Evolutionary conservation across 257 asterid species (phyloP).

Genomic region (Nicotiana obtusifolia): DNA sequence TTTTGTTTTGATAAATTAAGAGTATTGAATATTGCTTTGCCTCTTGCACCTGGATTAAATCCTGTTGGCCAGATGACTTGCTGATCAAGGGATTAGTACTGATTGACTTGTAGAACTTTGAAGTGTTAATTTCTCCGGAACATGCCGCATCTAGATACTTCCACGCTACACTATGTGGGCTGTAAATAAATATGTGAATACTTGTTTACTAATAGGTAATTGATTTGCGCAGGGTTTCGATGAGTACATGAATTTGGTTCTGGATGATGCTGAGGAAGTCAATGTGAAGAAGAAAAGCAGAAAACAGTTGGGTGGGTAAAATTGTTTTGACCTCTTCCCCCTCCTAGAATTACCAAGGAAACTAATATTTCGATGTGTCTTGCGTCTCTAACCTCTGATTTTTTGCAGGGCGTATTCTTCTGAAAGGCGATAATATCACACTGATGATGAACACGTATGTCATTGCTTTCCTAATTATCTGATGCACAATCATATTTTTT

Average conservation of each 20-base stretch:
- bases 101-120: too few relatives aligned
- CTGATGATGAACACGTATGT: conserved; percentile 48
- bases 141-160: neutral
- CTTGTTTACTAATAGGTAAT: neutral
- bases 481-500: neutral
- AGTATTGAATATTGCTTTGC: neutral
- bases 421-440: conserved; percentile 62
- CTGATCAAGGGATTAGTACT: too few relatives aligned
- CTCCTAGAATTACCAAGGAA: neutral
- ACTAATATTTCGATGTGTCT: neutral
- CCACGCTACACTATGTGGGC: neutral
- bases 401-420: conserved; percentile 42
- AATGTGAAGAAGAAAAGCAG: conserved; percentile 41
- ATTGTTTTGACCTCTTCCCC: neutral
- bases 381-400: neutral
- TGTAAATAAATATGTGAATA: neutral
- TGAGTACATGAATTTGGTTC: conserved; percentile 59
- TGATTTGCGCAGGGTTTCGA: conserved; percentile 31
- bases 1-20: neutral
- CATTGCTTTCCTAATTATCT: neutral
- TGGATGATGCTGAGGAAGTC: conserved; percentile 31
- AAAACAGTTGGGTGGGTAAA: conserved; percentile 31
- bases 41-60: neutral
- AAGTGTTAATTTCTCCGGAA: too few relatives aligned
- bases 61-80: neutral